These are phyloP conservation scores for Jaltomata sinuosa DNA, from an alignment of 257 asterid species.

Conservation along the genomic window DNA sequence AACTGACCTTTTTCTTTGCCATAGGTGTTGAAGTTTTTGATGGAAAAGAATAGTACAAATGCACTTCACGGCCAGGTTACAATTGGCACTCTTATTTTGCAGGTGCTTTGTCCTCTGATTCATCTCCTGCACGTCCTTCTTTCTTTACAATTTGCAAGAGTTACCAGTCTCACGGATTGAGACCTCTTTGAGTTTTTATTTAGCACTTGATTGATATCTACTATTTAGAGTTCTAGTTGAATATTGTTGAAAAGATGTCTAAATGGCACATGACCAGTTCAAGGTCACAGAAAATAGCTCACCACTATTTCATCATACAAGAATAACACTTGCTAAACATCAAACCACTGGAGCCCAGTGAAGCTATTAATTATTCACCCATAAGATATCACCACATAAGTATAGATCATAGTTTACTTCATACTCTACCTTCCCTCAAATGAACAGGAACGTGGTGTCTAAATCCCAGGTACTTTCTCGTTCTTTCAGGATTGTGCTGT, in stretches of 20 bases:
- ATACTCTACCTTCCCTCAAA: neutral
- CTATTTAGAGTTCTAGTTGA: neutral
- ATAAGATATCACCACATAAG: neutral
- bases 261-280: neutral
- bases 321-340: neutral
- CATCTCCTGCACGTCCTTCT: neutral
- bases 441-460: neutral
- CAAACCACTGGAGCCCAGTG: neutral
- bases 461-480: neutral
- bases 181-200: neutral
- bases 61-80: constrained; percentile 98
- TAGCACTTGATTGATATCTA: neutral
- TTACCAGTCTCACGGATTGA: neutral
- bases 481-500: constrained; percentile 93
- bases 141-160: neutral
- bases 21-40: constrained; percentile 62
- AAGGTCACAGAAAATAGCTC: neutral
- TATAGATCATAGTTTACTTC: neutral
- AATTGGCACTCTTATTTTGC: constrained; percentile 90
- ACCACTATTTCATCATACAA: neutral
- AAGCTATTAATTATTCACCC: neutral
- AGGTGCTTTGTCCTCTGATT: constrained; percentile 44
- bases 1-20: neutral
- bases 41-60: constrained; percentile 75
- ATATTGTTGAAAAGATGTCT: neutral